These are phyloP conservation scores for Telopea speciosissima DNA, from an alignment of 177 flowering plant genomes.

Conservation along the genomic window DNA sequence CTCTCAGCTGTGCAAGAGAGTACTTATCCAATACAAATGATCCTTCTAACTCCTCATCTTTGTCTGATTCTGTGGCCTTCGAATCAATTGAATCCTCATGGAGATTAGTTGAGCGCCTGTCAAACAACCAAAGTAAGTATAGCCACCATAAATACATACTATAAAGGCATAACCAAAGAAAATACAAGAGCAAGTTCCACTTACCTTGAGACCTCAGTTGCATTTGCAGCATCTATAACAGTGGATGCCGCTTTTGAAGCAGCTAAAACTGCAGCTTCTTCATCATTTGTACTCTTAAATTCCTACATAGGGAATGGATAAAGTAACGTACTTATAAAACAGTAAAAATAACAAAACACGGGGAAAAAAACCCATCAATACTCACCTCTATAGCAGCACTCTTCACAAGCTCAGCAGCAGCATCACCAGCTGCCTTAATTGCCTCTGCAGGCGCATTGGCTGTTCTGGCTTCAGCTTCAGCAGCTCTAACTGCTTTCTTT, in stretches of 20 bases:
- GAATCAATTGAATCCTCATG: conserved; percentile 27
- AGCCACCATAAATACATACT: neutral
- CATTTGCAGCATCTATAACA: conserved; percentile 83
- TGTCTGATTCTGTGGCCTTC: conserved; percentile 31
- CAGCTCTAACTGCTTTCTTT: conserved; percentile 79
- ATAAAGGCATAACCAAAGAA: neutral
- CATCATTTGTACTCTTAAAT: conserved; percentile 52
- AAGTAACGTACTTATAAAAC: no score
- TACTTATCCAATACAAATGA: conserved; percentile 49
- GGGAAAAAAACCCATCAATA: neutral
- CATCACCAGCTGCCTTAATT: conserved; percentile 86
- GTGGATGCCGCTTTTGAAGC: conserved; percentile 88
- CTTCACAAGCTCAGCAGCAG: conserved; percentile 93
- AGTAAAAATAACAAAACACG: no score
- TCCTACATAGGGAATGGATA: conserved; percentile 33
- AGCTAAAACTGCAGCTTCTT: conserved; percentile 82
- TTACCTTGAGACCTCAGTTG: conserved; percentile 72
- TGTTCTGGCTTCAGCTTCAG: conserved; percentile 95
- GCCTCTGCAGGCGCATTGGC: conserved; percentile 84
- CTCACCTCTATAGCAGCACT: conserved; percentile 80
- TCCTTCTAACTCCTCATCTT: conserved; percentile 58
- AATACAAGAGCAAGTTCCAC: conserved; percentile 8
- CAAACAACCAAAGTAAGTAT: conserved; percentile 4
- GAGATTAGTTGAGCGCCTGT: conserved; percentile 38
- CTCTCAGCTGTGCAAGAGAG: conserved; percentile 65